phyloP scores from a whole-genome alignment of 305 asterid genomes.

The Fraxinus ornus region DNA sequence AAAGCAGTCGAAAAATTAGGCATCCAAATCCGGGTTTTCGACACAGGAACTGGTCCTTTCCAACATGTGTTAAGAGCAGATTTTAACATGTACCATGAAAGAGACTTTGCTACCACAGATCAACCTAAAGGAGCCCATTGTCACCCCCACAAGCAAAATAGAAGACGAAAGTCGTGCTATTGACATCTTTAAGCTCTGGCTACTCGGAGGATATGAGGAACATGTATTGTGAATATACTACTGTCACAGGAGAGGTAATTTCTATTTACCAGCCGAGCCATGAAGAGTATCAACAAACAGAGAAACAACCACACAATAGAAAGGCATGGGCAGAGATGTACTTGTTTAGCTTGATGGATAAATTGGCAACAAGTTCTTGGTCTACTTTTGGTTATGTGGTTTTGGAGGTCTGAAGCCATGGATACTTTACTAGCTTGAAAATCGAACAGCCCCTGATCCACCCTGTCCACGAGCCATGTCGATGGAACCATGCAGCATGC shows the following conservation, averaged over 20 bases:
- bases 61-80: slow-evolving; percentile 56
- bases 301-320: slow-evolving; percentile 48
- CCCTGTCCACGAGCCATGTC: slow-evolving; percentile 58
- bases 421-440: slow-evolving; percentile 63
- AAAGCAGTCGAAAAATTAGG: slow-evolving; percentile 63
- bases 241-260: slow-evolving; percentile 53
- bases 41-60: slow-evolving; percentile 36
- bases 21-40: slow-evolving; percentile 68
- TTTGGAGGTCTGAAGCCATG: slow-evolving; percentile 85
- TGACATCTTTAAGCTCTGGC: slow-evolving; percentile 57
- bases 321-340: slow-evolving; percentile 91
- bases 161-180: slow-evolving; percentile 48
- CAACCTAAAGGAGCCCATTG: slow-evolving; percentile 25
- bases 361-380: slow-evolving; percentile 78
- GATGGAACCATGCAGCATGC: slow-evolving; percentile 82
- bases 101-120: slow-evolving; percentile 53
- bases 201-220: slow-evolving; percentile 56
- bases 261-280: slow-evolving; percentile 70
- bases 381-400: slow-evolving; percentile 93
- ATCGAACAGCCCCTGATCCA: slow-evolving; percentile 48
- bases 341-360: slow-evolving; percentile 69
- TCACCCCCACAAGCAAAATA: slow-evolving; percentile 19
- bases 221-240: slow-evolving; percentile 66
- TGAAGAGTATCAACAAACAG: slow-evolving; percentile 57
- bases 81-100: slow-evolving; percentile 50